Conservation (phyloP, 305 asterid genomes). For the Solanum hybrid region DNA sequence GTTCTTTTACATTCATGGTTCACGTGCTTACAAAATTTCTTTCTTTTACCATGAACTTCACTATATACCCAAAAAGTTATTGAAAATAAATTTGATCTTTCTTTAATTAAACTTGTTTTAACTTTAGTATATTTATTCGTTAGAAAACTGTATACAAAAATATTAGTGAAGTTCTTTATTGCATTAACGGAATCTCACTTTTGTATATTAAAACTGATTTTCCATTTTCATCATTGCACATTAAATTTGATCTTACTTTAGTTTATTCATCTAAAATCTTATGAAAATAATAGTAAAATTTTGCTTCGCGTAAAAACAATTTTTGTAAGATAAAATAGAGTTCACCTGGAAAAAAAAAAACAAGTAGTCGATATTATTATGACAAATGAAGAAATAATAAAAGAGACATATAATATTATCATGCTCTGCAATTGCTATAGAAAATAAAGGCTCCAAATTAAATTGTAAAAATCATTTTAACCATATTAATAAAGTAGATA, state of each 20-base stretch:
- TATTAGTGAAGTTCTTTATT: not conserved
- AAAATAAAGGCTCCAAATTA: not conserved
- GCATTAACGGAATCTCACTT: not conserved
- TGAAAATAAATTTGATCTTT: not conserved
- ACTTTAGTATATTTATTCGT: not conserved
- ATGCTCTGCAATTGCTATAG: not conserved
- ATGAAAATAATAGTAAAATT: not conserved
- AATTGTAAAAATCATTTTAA: not conserved
- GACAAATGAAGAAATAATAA: not conserved
- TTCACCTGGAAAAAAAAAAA: not conserved
- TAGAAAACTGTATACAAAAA: not conserved
- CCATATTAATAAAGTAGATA: not conserved
- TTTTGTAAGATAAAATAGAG: not conserved
- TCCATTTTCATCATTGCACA: not conserved
- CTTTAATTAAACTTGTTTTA: not conserved
- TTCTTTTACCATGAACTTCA: not conserved
- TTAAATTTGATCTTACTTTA: not conserved
- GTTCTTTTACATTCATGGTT: not conserved
- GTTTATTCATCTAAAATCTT: not conserved
- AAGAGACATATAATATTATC: not conserved
- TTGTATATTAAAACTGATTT: not conserved
- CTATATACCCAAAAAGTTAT: not conserved
- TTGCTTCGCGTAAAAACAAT: not conserved
- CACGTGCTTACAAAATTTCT: not conserved
- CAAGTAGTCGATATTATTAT: not conserved